Evolutionary conservation across 208 protist genomes (phyloP).

Genomic region (Wallacemonas sp.): DNA sequence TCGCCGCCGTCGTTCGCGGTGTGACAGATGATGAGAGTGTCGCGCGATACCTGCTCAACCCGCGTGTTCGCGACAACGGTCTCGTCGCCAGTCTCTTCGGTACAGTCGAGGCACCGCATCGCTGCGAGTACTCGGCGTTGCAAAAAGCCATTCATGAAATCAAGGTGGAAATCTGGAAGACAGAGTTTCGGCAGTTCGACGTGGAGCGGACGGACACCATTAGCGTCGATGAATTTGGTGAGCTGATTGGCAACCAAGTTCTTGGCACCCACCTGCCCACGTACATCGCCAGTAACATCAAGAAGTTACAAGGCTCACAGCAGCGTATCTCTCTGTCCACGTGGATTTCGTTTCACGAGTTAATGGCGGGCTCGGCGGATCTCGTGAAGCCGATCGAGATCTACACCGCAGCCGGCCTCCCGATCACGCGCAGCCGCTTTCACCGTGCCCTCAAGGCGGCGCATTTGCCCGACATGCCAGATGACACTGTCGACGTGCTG

Average conservation of each 20-base stretch:
- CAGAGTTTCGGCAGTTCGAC: constrained; percentile 82
- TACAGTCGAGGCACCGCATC: constrained; percentile 18
- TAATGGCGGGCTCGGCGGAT: constrained; percentile 56
- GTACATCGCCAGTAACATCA: constrained; percentile 82
- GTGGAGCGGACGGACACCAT: constrained; percentile 42
- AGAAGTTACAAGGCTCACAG: constrained; percentile 42
- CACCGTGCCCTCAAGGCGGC: constrained; percentile 55
- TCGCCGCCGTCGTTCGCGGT: constrained; percentile 69
- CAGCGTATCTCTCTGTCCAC: constrained; percentile 47
- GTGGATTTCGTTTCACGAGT: constrained; percentile 78
- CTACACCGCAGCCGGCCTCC: constrained; percentile 53
- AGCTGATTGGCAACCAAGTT: constrained; percentile 77
- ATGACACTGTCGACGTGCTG: constrained; percentile 42
- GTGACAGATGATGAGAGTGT: constrained; percentile 56
- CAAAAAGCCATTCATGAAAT: constrained; percentile 44
- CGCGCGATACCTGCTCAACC: constrained; percentile 36
- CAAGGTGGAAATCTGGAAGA: constrained; percentile 72
- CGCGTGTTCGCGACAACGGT: constrained; percentile 44
- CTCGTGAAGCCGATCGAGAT: constrained; percentile 61
- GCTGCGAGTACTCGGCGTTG: constrained; percentile 54
- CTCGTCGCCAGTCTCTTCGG: constrained; percentile 67
- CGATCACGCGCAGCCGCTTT: constrained; percentile 57
- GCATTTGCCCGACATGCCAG: constrained; percentile 32
- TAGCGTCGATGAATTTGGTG: constrained; percentile 66
- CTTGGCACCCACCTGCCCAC: constrained; percentile 82